phyloP scores from a whole-genome alignment of 371 early-diverging fungal species.

The Mucor saturninus region DNA sequence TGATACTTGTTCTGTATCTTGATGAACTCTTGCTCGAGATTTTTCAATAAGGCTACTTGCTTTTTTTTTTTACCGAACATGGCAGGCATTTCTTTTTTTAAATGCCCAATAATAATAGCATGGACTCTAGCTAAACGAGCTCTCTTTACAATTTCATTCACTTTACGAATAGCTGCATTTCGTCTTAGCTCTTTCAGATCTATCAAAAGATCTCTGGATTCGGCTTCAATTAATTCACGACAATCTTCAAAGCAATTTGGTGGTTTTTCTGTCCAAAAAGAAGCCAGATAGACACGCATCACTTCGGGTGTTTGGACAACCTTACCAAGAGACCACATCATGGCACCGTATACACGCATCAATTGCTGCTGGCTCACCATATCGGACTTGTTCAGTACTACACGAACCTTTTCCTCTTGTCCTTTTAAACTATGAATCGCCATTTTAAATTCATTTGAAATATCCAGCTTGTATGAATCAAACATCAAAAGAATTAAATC shows the following conservation, averaged over 20 bases:
- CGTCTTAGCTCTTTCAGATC: constrained; percentile 79
- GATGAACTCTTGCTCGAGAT: constrained; percentile 66
- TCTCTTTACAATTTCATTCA: constrained; percentile 92
- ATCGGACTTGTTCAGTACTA: constrained; percentile 89
- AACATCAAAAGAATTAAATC: constrained; percentile 87
- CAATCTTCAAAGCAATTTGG: constrained; percentile 77
- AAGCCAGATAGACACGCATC: constrained; percentile 82
- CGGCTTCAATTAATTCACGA: constrained; percentile 69
- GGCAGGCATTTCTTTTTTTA: constrained; percentile 84
- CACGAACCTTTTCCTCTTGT: constrained; percentile 86
- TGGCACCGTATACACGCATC: constrained; percentile 90
- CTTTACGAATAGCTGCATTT: constrained; percentile 86
- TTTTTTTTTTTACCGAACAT: constrained; percentile 84
- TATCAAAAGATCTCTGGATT: constrained; percentile 77
- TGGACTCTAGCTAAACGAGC: constrained; percentile 83
- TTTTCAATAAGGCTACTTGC: constrained; percentile 65
- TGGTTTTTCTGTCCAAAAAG: constrained; percentile 82
- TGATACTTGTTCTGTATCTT: constrained; percentile 71
- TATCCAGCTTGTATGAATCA: constrained; percentile 90
- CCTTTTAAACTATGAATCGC: constrained; percentile 81
- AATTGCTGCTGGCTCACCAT: constrained; percentile 86
- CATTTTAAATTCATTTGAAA: constrained; percentile 87
- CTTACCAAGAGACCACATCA: constrained; percentile 95
- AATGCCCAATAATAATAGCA: constrained; percentile 83
- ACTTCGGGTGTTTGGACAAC: constrained; percentile 90